phyloP scores from a whole-genome alignment of 1,139 yeast genomes.

The Scheffersomyces segobiensis region DNA sequence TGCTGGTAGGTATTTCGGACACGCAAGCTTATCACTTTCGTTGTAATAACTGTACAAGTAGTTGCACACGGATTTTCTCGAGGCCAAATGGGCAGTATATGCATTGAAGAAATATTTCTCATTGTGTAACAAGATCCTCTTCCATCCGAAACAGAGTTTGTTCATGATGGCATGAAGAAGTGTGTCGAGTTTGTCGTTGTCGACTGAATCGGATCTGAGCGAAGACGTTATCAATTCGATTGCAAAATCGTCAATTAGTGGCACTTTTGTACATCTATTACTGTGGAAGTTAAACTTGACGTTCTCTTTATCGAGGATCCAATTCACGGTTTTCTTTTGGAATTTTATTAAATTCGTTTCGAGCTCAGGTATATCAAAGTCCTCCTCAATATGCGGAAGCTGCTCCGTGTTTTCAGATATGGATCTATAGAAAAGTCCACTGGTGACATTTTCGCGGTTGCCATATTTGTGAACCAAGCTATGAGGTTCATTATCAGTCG shows the following conservation, averaged over 20 bases:
- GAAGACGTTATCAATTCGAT: constrained; percentile 5
- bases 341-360: constrained; percentile 53
- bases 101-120: constrained; percentile 46
- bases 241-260: constrained; percentile 16
- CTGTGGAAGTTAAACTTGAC: constrained; percentile 35
- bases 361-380: constrained; percentile 47
- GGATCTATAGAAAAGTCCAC: constrained; percentile 29
- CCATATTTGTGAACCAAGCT: background rate
- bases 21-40: constrained; percentile 9
- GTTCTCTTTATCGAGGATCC: constrained; percentile 66
- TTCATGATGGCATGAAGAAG: constrained; percentile 28
- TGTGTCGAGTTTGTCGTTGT: constrained; percentile 10
- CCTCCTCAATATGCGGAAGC: constrained; percentile 18
- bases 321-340: constrained; percentile 62
- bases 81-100: constrained; percentile 48
- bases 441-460: background rate
- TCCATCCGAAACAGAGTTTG: constrained; percentile 55
- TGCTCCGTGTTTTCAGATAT: constrained; percentile 33
- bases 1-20: constrained; percentile 40
- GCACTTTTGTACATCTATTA: constrained; percentile 18
- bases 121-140: constrained; percentile 21
- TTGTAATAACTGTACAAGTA: constrained; percentile 24
- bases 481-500: background rate
- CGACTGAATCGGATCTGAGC: constrained; percentile 6
- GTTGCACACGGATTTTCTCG: constrained; percentile 27